Evolutionary conservation across 1,284 basidiomycete genomes (phyloP), one percentile per base, ranked within the genome.

Genomic region (Papiliotrema fonsecae): DNA sequence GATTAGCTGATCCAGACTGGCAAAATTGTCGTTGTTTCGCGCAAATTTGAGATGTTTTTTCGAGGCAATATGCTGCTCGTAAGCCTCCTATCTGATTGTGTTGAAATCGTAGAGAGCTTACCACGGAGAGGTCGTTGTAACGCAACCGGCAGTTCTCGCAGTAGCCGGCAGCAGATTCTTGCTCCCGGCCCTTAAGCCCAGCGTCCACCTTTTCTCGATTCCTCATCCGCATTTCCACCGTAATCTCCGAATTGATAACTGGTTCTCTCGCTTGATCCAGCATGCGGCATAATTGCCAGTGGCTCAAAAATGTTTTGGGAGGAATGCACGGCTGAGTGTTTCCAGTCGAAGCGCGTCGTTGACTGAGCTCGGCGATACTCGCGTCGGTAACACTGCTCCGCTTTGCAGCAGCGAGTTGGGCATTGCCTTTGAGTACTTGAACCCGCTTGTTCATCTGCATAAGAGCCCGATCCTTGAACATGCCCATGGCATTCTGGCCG

Each of bases 61-160:
- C 11, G 83, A 79, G 27, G 75, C 74, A 47, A 89, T 79, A 68
- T 99, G 96, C 89, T 97, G 56, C 24, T 38, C 10, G 40, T 43
- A 21, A 28, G 34, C 14, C 14, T 30, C 4, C 9, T 22, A 11
- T 13, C 28, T 19, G 7, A 18, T 21, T 7, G 37, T 36, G 6
- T 6, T 6, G 4, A 40, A 16, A 38, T 11, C 16, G 41, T 26
- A n/a, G 10, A 22, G 18, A 76, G n/a, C 84, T 65, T 60, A 94
- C 92, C 57, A 78, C 73, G 54, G 83, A 82, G 62, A 98, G 94
- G 72, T 97, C 86, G 0, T 86, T 84, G 67, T 93, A 99, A 69
- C 91, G 89, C 48, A 81, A 67, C 21, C 94, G 81, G 73, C 96
- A 99, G 71, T 93, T 96, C 69, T 99, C 96, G 74, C 96, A 99